Conservation (phyloP, 345 rosid species). For the Euphorbia peplus region DNA sequence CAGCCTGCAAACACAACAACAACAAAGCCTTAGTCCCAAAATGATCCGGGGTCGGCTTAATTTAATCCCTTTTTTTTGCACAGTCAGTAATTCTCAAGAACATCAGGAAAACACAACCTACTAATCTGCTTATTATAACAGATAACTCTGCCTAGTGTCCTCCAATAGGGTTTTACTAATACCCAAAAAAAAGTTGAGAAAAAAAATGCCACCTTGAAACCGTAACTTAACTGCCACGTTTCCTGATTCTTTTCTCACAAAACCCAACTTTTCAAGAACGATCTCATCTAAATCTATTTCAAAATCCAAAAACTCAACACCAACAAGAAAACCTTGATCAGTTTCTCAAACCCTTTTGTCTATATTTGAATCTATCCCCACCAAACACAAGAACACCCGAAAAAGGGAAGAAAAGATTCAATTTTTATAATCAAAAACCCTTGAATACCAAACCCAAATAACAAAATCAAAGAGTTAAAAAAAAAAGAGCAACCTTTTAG, state of each 20-base stretch:
- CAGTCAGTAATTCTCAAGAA: background rate
- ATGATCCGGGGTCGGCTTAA: too few relatives aligned
- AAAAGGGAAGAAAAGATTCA: background rate
- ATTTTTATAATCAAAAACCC: background rate
- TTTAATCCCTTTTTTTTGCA: background rate
- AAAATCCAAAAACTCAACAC: background rate
- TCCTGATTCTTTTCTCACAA: background rate
- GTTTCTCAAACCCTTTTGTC: background rate
- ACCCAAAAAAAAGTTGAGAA: background rate
- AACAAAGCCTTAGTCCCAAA: background rate
- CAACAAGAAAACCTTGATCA: background rate
- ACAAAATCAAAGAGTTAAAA: background rate
- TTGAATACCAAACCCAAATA: background rate
- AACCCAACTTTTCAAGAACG: background rate
- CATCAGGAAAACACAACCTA: background rate
- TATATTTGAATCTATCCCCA: background rate
- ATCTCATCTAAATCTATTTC: background rate
- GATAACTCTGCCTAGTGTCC: too few relatives aligned
- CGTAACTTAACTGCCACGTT: background rate
- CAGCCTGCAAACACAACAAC: constrained; percentile 52
- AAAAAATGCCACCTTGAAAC: background rate
- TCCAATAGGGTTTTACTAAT: background rate
- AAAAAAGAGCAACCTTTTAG: constrained; percentile 45
- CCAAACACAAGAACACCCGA: background rate
- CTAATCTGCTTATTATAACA: background rate